Conservation (phyloP, 176 grass and related monocot species). For the Oryza glumipatula region DNA sequence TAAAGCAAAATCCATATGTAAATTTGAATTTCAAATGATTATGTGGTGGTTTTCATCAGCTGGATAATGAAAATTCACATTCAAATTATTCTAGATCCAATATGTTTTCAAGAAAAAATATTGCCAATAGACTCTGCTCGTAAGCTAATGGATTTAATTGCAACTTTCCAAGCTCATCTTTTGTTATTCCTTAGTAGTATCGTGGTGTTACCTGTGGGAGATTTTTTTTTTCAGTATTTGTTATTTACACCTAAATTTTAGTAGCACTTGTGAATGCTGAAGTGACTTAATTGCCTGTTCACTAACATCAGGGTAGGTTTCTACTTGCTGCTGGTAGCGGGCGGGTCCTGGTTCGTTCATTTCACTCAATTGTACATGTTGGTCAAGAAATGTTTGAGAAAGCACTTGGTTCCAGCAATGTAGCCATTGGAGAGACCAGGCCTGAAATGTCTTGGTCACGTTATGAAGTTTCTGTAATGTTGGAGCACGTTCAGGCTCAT, state of each 20-base stretch:
- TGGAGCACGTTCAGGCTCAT: constrained; percentile 97
- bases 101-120: constrained; percentile 3
- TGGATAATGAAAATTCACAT: too few species aligned
- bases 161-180: neutral
- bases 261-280: neutral
- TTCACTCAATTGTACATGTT: constrained; percentile 86
- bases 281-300: constrained; percentile 34
- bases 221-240: constrained; percentile 4
- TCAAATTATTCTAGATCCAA: too few species aligned
- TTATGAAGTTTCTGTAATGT: constrained; percentile 87
- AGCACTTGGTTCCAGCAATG: constrained; percentile 50
- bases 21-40: constrained; percentile 21
- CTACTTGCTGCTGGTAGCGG: constrained; percentile 97
- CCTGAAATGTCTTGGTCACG: constrained; percentile 91
- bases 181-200: constrained; percentile 30
- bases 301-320: constrained; percentile 83
- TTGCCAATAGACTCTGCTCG: constrained; percentile 2
- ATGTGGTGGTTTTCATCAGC: neutral
- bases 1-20: constrained; percentile 28
- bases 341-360: constrained; percentile 87
- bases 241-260: constrained; percentile 35
- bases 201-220: constrained; percentile 34
- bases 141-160: constrained; percentile 25
- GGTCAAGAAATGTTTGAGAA: constrained; percentile 88
- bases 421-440: constrained; percentile 41